phyloP scores from a whole-genome alignment of 2,329 filamentous ascomycete species.

The Cytospora mali region DNA sequence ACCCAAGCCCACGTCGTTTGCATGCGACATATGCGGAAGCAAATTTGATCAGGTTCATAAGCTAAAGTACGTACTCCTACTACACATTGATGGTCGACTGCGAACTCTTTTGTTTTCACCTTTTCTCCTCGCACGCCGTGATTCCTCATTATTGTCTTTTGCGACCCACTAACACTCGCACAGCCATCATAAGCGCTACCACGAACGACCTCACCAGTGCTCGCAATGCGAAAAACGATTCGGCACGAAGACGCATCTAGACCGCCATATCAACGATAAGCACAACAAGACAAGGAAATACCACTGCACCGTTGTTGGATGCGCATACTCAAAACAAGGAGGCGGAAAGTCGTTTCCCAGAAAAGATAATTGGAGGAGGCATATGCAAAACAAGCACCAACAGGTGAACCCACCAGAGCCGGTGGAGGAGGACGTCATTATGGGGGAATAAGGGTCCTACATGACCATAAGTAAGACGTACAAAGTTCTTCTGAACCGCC shows the following conservation, averaged over 20 bases:
- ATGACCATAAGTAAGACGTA: neutral
- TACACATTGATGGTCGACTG: too few relatives aligned
- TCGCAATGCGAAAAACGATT: conserved; percentile 57
- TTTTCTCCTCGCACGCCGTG: neutral
- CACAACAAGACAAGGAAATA: conserved; percentile 63
- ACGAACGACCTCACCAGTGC: conserved; percentile 57
- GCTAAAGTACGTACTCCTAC: conserved; percentile 50
- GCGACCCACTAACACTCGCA: conserved; percentile 29
- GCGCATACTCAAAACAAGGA: conserved; percentile 58
- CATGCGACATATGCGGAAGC: conserved; percentile 48
- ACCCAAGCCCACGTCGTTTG: conserved; percentile 34
- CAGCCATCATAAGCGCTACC: conserved; percentile 63
- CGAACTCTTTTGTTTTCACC: neutral
- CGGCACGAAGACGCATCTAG: conserved; percentile 63
- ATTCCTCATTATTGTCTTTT: neutral
- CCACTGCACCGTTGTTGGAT: conserved; percentile 57
- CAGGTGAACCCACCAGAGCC: conserved; percentile 49
- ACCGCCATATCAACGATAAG: conserved; percentile 64
- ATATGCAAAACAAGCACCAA: conserved; percentile 62
- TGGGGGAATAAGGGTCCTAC: conserved; percentile 8
- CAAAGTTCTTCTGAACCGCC: neutral
- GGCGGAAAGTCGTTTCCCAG: conserved; percentile 59
- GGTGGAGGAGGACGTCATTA: conserved; percentile 43
- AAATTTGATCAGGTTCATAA: conserved; percentile 62
- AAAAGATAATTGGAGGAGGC: conserved; percentile 65